Evolutionary conservation across 192 early-diverging fungal species (phyloP).

Genomic region (Thoreauomyces humboldtii): DNA sequence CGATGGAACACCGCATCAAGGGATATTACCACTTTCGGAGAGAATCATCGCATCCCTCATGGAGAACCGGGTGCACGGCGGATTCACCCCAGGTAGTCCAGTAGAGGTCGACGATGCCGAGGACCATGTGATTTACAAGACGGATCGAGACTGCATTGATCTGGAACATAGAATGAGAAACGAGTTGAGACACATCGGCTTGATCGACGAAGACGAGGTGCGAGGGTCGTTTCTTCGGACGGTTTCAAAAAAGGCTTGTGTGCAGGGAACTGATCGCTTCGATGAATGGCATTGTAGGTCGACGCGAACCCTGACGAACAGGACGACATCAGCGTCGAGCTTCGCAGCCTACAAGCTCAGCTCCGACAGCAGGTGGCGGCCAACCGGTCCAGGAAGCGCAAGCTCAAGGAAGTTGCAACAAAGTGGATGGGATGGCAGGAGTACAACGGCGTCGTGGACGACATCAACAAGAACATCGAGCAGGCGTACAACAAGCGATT

Average conservation of each 20-base stretch:
- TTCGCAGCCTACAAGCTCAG: conserved; percentile 67
- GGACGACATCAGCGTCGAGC: conserved; percentile 47
- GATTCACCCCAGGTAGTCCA: conserved; percentile 27
- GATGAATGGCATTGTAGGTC: too few relatives aligned
- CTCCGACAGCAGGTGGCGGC: conserved; percentile 65
- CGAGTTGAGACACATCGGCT: conserved; percentile 80
- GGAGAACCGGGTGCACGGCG: conserved; percentile 52
- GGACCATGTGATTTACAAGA: neutral
- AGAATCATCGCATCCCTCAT: conserved; percentile 64
- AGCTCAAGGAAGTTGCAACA: conserved; percentile 65
- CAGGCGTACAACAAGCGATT: conserved; percentile 82
- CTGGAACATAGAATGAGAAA: conserved; percentile 81
- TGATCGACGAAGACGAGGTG: conserved; percentile 76
- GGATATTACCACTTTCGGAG: conserved; percentile 78
- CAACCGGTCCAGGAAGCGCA: conserved; percentile 67
- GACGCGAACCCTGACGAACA: conserved; percentile 15
- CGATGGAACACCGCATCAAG: too few relatives aligned
- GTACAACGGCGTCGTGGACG: conserved; percentile 82
- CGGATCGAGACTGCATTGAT: conserved; percentile 48
- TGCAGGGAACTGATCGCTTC: too few relatives aligned
- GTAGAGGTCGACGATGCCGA: neutral
- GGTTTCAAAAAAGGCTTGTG: too few relatives aligned
- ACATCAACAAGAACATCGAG: conserved; percentile 86
- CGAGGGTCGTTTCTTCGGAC: too few relatives aligned
- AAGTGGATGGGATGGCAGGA: conserved; percentile 81